A percentile compares a stretch with the other conserved stretches of the same genome.
Evolutionary conservation across 345 rosid species (phyloP).

Genomic region (Moricandia moricandioides): DNA sequence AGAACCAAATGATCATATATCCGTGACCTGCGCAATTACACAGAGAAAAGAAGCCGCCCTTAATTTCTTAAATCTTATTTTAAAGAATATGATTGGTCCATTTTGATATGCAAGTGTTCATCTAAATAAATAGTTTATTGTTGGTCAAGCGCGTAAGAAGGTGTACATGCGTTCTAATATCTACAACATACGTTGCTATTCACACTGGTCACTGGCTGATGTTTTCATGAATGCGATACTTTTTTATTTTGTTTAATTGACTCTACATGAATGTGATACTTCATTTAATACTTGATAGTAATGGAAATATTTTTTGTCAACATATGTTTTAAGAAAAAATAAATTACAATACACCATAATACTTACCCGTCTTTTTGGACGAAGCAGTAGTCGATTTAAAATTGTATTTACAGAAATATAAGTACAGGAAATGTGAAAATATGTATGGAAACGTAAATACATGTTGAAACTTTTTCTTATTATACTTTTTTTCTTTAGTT

Average conservation of each 20-base stretch:
- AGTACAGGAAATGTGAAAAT: not conserved
- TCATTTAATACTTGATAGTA: not conserved
- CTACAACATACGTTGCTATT: not conserved
- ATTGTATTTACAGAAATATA: not conserved
- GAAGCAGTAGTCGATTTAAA: not conserved
- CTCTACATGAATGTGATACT: conserved; percentile 3
- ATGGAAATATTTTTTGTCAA: not conserved
- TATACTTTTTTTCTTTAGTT: no score
- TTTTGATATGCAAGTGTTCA: conserved; percentile 6
- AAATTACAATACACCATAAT: no score
- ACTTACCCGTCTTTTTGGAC: not conserved
- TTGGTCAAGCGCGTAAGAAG: not conserved
- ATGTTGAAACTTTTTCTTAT: no score
- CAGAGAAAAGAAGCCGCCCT: conserved; percentile 24
- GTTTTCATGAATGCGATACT: not conserved
- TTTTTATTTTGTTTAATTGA: not conserved
- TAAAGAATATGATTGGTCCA: not conserved
- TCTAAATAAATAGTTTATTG: not conserved
- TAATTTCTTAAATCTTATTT: not conserved
- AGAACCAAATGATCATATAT: not conserved
- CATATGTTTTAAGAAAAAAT: no score
- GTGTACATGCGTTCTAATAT: not conserved
- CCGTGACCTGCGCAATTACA: not conserved
- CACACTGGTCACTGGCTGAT: not conserved
- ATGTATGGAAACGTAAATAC: no score